phyloP scores from a whole-genome alignment of 2,329 filamentous ascomycete genomes.

The Fusarium drepaniforme region DNA sequence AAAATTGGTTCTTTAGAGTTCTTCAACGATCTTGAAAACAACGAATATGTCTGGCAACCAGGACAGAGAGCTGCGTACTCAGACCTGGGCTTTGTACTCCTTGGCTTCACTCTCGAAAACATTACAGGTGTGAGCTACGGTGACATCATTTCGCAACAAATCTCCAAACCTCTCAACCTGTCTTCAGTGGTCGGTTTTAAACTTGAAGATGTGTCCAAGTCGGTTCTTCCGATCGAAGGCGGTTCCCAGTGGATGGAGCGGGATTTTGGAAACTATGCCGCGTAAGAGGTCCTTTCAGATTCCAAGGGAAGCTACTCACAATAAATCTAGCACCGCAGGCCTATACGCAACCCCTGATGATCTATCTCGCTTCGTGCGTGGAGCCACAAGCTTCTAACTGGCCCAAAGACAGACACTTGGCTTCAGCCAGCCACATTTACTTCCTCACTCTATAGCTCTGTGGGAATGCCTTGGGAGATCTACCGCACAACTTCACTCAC shows the following conservation, averaged over 20 bases:
- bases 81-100: not conserved
- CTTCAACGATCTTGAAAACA: not conserved
- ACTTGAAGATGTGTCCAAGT: slow-evolving; percentile 40
- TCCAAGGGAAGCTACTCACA: not conserved
- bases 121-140: not conserved
- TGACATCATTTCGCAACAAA: not conserved
- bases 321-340: slow-evolving; percentile 45
- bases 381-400: not conserved
- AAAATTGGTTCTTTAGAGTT: not conserved
- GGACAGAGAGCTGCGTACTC: slow-evolving; percentile 2
- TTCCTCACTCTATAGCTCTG: not conserved
- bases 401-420: not conserved
- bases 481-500: not conserved
- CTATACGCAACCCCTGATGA: slow-evolving; percentile 56
- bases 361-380: slow-evolving; percentile 35
- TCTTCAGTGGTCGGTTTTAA: not conserved
- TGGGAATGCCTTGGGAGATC: not conserved
- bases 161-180: not conserved
- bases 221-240: slow-evolving; percentile 45
- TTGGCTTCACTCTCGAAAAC: not conserved
- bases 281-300: not conserved
- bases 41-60: not conserved
- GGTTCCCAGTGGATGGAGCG: not conserved
- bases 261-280: not conserved
- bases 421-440: not conserved